Evolutionary conservation across 2,329 filamentous ascomycete genomes (phyloP).

Genomic region (Exophiala xenobiotica): DNA sequence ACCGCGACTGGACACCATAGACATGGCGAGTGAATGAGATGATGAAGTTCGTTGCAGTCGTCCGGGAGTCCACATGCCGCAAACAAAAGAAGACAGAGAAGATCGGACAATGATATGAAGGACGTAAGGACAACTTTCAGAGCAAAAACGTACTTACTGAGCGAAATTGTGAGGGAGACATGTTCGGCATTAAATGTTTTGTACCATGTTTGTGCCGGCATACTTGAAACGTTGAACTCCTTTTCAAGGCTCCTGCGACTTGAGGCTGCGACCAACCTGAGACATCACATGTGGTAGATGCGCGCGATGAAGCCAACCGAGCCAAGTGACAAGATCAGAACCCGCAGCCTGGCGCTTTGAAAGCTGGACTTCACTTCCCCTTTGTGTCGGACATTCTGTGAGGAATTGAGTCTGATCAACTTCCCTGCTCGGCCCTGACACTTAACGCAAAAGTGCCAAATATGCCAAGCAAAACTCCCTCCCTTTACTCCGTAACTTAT

Average conservation of each 20-base stretch:
- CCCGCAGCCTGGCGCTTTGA: not conserved
- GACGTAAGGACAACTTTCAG: not conserved
- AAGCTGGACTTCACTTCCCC: not conserved
- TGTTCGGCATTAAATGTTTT: not conserved
- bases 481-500: not conserved
- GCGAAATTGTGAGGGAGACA: not conserved
- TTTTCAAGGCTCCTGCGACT: not conserved
- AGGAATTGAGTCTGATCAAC: not conserved
- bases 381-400: not conserved
- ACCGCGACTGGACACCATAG: slow-evolving; percentile 5
- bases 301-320: too few relatives aligned
- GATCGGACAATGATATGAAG: not conserved
- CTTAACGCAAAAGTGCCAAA: not conserved
- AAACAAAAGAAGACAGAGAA: not conserved
- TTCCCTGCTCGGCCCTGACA: too few relatives aligned
- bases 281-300: not conserved
- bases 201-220: not conserved
- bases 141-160: not conserved
- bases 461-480: not conserved
- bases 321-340: too few relatives aligned
- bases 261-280: not conserved
- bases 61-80: slow-evolving; percentile 10
- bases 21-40: slow-evolving; percentile 9
- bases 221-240: not conserved
- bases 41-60: not conserved